Evolutionary conservation across 1,139 yeast species (phyloP), one percentile per base, ranked within the genome.

Genomic region (Meyerozyma smithsonii): DNA sequence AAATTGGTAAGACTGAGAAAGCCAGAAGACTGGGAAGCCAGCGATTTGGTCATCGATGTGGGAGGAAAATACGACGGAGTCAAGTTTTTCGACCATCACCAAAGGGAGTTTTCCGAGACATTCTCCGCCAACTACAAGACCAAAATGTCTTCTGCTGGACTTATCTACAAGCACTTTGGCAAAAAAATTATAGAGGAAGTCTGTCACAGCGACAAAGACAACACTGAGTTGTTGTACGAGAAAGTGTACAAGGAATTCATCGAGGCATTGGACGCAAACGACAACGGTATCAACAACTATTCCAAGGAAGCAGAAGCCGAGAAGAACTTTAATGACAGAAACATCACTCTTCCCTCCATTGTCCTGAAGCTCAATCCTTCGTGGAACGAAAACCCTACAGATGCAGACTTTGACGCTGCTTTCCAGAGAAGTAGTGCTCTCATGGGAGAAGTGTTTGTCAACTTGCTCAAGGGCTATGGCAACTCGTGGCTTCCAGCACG

Each of bases 1-100:
- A 72, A 70, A 41, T 70, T 92, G 25, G 76, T 87, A 17, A 80
- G 98, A 59, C 84, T 96, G 4, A 78, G 98, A 66, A 83, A 82
- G 49, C 84, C 90, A 5, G 77, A 68, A 14, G 84, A 79, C 45
- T 85, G 96, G 83, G 97, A 87, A 53, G 71, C 70, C 36, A 82
- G 96, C 54, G 97, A 90, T 59, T 84, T 92, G 43, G 95, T 92
- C 25, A 95, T 92, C 40, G 98, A 92, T 63, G 98, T 92, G 33
- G 76, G 95, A 54, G 98, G 96, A n/a, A 74, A 84, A 57, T 90
- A 90, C 61, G 97, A 92, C 58, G 88, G 85, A 8, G 71, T 69
- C 36, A 90, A 90, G 64, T 87, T 72, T 61, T 92, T 88, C 60
- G 99, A 92, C 59, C 99, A 92, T 58, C 99, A 92, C 63, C 99